Evolutionary conservation across 2,329 filamentous ascomycete species (phyloP), one percentile per base, ranked within the genome.

Genomic region (Laburnicola sp.): DNA sequence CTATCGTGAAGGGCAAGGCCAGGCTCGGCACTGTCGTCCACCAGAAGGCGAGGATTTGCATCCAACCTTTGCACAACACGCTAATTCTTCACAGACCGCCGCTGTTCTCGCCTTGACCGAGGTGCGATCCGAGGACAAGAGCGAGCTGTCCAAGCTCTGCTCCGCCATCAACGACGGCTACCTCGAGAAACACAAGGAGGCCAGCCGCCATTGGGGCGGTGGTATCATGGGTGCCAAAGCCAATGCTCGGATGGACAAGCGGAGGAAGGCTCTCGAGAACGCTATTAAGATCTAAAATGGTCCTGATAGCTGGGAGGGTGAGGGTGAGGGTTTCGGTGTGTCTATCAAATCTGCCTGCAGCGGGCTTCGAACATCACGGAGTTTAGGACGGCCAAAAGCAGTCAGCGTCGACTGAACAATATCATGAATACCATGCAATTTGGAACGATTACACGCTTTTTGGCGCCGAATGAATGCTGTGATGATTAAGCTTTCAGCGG

Each of bases 1-100:
- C 92, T 75, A 97, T 99, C 71, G 86, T 99, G 76, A 99, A 99
- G 90, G 94, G 94, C 83, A 99, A 99, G 89, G 94, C 94, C 68
- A 88, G 94, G 81, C 90, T 99, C 72, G 94, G 94, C 70, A 97
- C 94, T 57, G 93, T 99, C 69, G 93, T 99, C 66, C 93, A 99
- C 89, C 97, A 99, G 88, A 99, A 99, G n/a, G n/a, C n/a, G n/a
- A n/a, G n/a, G n/a, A n/a, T n/a, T n/a, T n/a, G n/a, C n/a, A n/a
- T n/a, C n/a, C n/a, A n/a, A n/a, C n/a, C n/a, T n/a, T n/a, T n/a
- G n/a, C n/a, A n/a, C n/a, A n/a, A n/a, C n/a, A n/a, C n/a, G n/a
- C n/a, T n/a, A n/a, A n/a, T n/a, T n/a, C n/a, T n/a, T n/a, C n/a
- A n/a, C n/a, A n/a, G 94, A 99, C 94, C 66, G 91, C 94, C 68